phyloP scores from a whole-genome alignment of 1,284 basidiomycete species.

The Wolfiporia cocos region DNA sequence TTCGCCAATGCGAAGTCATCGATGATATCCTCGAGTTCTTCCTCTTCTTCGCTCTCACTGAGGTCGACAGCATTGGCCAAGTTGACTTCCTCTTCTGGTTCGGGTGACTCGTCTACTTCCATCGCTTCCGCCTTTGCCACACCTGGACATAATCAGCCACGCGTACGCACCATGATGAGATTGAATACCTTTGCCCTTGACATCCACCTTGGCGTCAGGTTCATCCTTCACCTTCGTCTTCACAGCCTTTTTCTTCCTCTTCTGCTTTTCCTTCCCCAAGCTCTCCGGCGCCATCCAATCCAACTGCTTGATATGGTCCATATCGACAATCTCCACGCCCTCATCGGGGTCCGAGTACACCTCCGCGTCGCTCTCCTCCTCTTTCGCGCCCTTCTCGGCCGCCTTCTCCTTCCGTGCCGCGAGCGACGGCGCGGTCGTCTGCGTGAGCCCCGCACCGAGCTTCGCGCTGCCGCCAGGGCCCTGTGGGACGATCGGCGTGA shows the following conservation, averaged over 20 bases:
- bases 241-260: slow-evolving; percentile 33
- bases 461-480: slow-evolving; percentile 30
- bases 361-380: slow-evolving; percentile 48
- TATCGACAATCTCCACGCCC: slow-evolving; percentile 83
- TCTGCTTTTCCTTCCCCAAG: slow-evolving; percentile 51
- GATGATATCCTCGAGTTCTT: slow-evolving; percentile 79
- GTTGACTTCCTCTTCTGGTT: slow-evolving; percentile 42
- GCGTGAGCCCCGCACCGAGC: slow-evolving; percentile 43
- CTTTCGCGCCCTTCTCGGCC: slow-evolving; percentile 22
- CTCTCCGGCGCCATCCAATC: slow-evolving; percentile 89
- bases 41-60: slow-evolving; percentile 82
- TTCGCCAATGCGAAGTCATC: slow-evolving; percentile 66
- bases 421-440: slow-evolving; percentile 35
- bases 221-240: slow-evolving; percentile 42
- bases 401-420: slow-evolving; percentile 36
- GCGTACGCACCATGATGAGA: neutral
- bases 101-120: slow-evolving; percentile 29
- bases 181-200: slow-evolving; percentile 33
- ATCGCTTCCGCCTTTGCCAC: slow-evolving; percentile 17
- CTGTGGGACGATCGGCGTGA: slow-evolving; percentile 37
- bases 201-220: slow-evolving; percentile 10
- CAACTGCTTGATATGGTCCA: slow-evolving; percentile 75
- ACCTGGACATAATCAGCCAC: neutral
- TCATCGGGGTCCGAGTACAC: slow-evolving; percentile 87
- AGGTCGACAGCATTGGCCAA: slow-evolving; percentile 72